phyloP scores from a whole-genome alignment of 179 eudicot species.

The Silene vulgaris region DNA sequence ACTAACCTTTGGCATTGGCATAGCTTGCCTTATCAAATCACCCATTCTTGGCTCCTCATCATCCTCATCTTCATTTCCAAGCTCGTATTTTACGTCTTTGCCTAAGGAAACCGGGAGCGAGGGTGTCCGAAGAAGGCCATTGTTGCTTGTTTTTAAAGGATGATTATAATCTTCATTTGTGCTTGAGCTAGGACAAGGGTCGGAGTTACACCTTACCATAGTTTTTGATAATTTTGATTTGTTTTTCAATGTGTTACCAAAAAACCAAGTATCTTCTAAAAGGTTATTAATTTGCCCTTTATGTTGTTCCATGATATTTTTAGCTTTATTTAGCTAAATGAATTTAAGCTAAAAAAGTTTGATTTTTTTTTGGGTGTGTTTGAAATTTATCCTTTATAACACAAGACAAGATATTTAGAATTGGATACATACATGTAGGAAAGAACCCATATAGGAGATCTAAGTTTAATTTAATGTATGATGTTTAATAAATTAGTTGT shows the following conservation, averaged over 20 bases:
- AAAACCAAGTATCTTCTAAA: slow-evolving; percentile 58
- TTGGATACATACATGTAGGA: neutral
- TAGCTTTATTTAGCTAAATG: slow-evolving; percentile 20
- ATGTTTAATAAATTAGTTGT: slow-evolving; percentile 28
- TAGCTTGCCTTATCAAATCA: slow-evolving; percentile 42
- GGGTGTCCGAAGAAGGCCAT: slow-evolving; percentile 27
- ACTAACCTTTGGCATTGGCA: slow-evolving; percentile 28
- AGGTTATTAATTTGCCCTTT: slow-evolving; percentile 33
- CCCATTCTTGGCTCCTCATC: slow-evolving; percentile 39
- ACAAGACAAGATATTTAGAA: neutral
- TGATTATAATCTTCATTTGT: slow-evolving; percentile 16
- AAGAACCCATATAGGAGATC: slow-evolving; percentile 25
- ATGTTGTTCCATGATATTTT: slow-evolving; percentile 19
- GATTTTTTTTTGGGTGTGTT: neutral
- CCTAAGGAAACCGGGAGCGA: slow-evolving; percentile 31
- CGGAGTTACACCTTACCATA: slow-evolving; percentile 40
- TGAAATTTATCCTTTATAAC: neutral
- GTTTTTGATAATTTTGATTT: slow-evolving; percentile 25
- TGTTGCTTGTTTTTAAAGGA: slow-evolving; percentile 17
- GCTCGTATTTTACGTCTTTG: slow-evolving; percentile 15
- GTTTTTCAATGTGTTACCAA: slow-evolving; percentile 41
- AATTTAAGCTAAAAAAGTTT: neutral
- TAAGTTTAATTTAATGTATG: slow-evolving; percentile 18
- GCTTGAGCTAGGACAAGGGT: slow-evolving; percentile 35
- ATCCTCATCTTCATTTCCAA: slow-evolving; percentile 9